Conservation (phyloP, 2,329 filamentous ascomycete genomes). For the Clarireedia monteithiana region DNA sequence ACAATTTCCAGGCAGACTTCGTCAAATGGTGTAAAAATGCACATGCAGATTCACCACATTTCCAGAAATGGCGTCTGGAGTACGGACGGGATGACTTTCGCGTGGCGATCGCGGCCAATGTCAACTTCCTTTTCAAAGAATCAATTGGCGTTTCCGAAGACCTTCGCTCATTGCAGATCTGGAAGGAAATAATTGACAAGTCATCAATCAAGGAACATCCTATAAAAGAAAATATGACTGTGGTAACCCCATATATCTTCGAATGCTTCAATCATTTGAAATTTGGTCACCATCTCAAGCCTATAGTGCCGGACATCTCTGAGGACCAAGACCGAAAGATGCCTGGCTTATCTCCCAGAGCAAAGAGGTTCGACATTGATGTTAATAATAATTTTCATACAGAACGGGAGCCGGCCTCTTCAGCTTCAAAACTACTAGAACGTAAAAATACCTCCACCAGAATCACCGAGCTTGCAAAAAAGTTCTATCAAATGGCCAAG, state of each 20-base stretch:
- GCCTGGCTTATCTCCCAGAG: neutral
- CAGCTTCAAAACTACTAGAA: neutral
- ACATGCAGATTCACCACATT: conserved; percentile 36
- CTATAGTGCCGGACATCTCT: conserved; percentile 23
- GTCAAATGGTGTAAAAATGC: conserved; percentile 42
- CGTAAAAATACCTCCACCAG: neutral
- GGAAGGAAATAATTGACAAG: conserved; percentile 29
- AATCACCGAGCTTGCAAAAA: no score
- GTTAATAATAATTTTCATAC: no score
- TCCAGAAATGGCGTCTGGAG: conserved; percentile 47
- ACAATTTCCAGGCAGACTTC: conserved; percentile 52
- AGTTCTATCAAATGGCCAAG: conserved; percentile 34
- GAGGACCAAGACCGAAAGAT: neutral
- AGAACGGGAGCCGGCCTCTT: no score
- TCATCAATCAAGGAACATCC: conserved; percentile 25
- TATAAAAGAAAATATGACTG: conserved; percentile 37
- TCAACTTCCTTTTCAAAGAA: conserved; percentile 60
- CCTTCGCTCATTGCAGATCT: conserved; percentile 28
- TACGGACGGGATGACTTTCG: conserved; percentile 55
- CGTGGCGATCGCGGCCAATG: conserved; percentile 48
- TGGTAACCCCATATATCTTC: conserved; percentile 64
- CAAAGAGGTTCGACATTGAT: neutral
- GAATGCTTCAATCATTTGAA: conserved; percentile 56
- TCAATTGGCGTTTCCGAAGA: conserved; percentile 35
- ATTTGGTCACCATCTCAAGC: conserved; percentile 45